A percentile compares a stretch with the other conserved stretches of the same genome.
Evolutionary conservation across 768 basidiomycete genomes (phyloP).

Genomic region (Auriscalpium vulgare): DNA sequence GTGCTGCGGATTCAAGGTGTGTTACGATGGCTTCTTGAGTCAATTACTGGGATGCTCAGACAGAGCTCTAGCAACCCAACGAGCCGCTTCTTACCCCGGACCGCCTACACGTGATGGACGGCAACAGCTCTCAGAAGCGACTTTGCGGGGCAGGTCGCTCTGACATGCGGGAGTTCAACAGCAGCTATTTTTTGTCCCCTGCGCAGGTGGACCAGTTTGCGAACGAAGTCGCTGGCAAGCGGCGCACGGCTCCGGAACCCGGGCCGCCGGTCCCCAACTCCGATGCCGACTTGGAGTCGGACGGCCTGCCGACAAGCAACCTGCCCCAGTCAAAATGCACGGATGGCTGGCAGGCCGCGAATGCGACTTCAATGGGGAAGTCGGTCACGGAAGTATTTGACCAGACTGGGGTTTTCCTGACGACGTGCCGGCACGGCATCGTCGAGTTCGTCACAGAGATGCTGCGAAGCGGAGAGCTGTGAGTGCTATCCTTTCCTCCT

Average conservation of each 20-base stretch:
- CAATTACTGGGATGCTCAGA: too few species aligned
- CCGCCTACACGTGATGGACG: neutral
- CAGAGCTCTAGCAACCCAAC: neutral
- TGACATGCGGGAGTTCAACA: neutral
- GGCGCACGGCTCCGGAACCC: neutral
- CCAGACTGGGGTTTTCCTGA: neutral
- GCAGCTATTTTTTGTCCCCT: neutral
- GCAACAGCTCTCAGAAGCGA: neutral
- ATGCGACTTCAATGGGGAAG: neutral
- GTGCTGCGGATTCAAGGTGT: neutral
- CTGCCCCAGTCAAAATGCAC: neutral
- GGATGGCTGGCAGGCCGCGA: neutral
- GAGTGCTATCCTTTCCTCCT: neutral
- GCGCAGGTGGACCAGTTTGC: neutral
- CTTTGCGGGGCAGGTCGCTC: neutral
- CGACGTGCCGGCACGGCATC: neutral
- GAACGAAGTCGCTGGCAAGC: neutral
- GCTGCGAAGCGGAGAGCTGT: neutral
- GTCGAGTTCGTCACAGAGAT: neutral
- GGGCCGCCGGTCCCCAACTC: neutral
- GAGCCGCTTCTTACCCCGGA: neutral
- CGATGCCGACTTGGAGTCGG: neutral
- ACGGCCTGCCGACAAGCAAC: neutral
- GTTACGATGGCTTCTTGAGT: neutral
- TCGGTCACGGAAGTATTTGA: neutral